Evolutionary conservation across 768 basidiomycete species (phyloP).

Genomic region (Pleurotus salmoneostramineus): DNA sequence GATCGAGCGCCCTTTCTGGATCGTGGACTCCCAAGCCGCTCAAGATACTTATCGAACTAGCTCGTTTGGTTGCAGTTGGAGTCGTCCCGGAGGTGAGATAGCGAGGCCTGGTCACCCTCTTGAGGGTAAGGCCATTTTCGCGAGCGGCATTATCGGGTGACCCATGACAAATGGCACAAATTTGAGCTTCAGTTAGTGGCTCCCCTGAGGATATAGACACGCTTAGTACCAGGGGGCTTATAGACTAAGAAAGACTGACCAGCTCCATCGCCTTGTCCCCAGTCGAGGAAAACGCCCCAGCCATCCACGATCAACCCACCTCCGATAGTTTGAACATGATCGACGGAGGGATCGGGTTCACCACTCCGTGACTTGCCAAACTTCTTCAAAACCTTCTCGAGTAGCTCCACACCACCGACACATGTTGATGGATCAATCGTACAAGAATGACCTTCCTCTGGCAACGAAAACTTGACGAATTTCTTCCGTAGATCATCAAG

Average conservation of each 20-base stretch:
- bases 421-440: constrained; percentile 83
- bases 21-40: constrained; percentile 89
- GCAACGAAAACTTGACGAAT: constrained; percentile 83
- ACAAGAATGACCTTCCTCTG: constrained; percentile 74
- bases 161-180: constrained; percentile 80
- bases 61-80: constrained; percentile 73
- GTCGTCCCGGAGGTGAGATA: constrained; percentile 16
- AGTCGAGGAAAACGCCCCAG: constrained; percentile 81
- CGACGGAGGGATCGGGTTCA: constrained; percentile 39
- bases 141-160: constrained; percentile 75
- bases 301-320: constrained; percentile 82
- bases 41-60: constrained; percentile 91
- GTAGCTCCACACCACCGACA: constrained; percentile 76
- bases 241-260: constrained; percentile 32
- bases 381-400: constrained; percentile 88
- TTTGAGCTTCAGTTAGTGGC: constrained; percentile 76
- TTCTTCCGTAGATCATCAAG: constrained; percentile 80
- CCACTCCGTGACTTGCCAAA: constrained; percentile 62
- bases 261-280: constrained; percentile 46
- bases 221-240: neutral
- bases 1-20: constrained; percentile 63
- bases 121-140: constrained; percentile 74
- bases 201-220: constrained; percentile 39
- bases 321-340: constrained; percentile 64
- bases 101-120: constrained; percentile 41